Evolutionary conservation across 345 rosid species (phyloP).

Genomic region (Citrus cavaleriei): DNA sequence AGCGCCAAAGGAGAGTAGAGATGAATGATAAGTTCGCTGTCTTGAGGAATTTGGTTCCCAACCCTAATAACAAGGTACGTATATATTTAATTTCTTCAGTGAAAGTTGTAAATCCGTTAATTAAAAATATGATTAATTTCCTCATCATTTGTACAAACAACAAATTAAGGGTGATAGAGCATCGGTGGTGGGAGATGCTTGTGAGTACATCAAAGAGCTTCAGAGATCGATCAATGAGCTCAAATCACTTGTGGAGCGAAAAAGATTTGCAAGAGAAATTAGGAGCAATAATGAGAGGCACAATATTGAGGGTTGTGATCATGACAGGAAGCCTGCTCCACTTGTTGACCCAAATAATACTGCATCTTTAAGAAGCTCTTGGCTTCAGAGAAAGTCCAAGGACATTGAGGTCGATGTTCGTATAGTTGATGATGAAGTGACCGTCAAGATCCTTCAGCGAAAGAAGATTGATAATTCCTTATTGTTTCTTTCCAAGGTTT

Average conservation of each 20-base stretch:
- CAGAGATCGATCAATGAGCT: conserved; percentile 62
- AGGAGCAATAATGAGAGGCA: conserved; percentile 34
- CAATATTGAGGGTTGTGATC: conserved; percentile 34
- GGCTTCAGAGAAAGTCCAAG: conserved; percentile 87
- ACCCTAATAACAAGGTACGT: conserved; percentile 54
- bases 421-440: conserved; percentile 77
- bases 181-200: conserved; percentile 76
- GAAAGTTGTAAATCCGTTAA: too few relatives aligned
- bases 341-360: conserved; percentile 23
- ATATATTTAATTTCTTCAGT: too few relatives aligned
- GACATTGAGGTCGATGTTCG: conserved; percentile 85
- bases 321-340: conserved; percentile 22
- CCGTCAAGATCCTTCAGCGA: conserved; percentile 73
- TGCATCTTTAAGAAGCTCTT: conserved; percentile 64
- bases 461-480: conserved; percentile 70
- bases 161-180: conserved; percentile 67
- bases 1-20: conserved; percentile 64
- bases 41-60: conserved; percentile 64
- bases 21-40: conserved; percentile 53
- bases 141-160: too few relatives aligned
- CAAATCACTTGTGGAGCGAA: conserved; percentile 65
- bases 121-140: too few relatives aligned
- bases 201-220: conserved; percentile 71
- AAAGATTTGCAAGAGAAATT: conserved; percentile 45
- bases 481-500: conserved; percentile 63